Evolutionary conservation across 495 filamentous ascomycete species (phyloP), one percentile per base, ranked within the genome.

Genomic region (Hypoxylon fuscum): DNA sequence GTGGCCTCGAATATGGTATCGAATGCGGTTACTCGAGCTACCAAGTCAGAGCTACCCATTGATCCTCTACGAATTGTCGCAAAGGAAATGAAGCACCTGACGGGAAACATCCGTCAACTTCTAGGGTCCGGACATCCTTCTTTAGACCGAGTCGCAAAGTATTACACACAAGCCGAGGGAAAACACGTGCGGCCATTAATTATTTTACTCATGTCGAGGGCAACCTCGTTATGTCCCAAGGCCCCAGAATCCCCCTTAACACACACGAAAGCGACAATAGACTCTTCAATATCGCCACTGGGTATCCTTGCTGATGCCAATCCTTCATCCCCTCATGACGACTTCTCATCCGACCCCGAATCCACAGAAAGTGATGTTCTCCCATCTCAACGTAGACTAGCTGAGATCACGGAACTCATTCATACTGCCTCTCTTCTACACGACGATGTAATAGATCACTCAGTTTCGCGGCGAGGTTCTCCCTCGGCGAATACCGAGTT

Each of bases 401-500:
- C 95, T 51, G 95, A 98, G 74, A 98, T 98, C 73, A 93, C 92
- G 14, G 96, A 98, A 72, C 77, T 98, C 34, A 97, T 98, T 46
- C 96, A 97, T 74, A 97, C 95, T 2, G 95, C 95, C 2, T 97
- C 95, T 10, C 85, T 98, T 18, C 85, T 98, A 3, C 95, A 98
- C 74, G 95, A 98, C 81, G 95, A 98, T 77, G 96, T 98, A 22
- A 96, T 98, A 66, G 95, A 98, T 71, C 90, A 93, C 64, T 93
- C 95, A 0, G 79, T 88, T 21, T 88, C 91, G 0, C 86, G 95
- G 27, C 87, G 95, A 29, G 91, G 90, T 4, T 83, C 85, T 22
- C 91, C 90, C 21, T 96, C 91, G 3, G 96, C 95, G 10, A 98
- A 98, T 68, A 82, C 91, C 48, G 90, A 90, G 46, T 97, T 97